A percentile compares a stretch with the other conserved stretches of the same genome.
phyloP scores from a whole-genome alignment of 495 filamentous ascomycete species.

The Hyaloscypha hepaticicola region DNA sequence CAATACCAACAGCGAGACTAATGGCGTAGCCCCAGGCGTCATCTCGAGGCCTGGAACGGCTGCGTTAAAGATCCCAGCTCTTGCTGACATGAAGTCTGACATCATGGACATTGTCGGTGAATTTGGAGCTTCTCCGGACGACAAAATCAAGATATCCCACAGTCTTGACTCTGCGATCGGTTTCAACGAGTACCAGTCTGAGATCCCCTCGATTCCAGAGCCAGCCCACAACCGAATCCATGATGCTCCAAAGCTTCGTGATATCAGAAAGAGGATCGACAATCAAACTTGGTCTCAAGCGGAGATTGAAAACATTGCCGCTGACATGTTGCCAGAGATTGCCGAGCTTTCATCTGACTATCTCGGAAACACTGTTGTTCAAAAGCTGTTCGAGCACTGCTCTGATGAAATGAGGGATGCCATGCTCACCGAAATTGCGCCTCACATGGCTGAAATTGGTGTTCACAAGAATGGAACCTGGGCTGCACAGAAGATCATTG shows the following conservation, averaged over 20 bases:
- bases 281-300: constrained; percentile 80
- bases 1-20: constrained; percentile 40
- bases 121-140: constrained; percentile 85
- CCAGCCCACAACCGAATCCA: constrained; percentile 88
- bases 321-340: constrained; percentile 93
- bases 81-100: constrained; percentile 74
- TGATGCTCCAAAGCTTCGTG: constrained; percentile 91
- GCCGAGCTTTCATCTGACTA: constrained; percentile 94
- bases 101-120: constrained; percentile 84
- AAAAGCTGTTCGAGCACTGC: constrained; percentile 96
- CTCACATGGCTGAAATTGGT: constrained; percentile 93
- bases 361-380: constrained; percentile 97
- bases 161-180: constrained; percentile 74
- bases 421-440: constrained; percentile 85
- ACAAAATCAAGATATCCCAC: constrained; percentile 66
- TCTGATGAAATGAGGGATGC: constrained; percentile 85
- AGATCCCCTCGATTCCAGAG: constrained; percentile 88
- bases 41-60: constrained; percentile 46
- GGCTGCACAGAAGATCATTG: constrained; percentile 99
- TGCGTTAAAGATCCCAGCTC: constrained; percentile 61
- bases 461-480: constrained; percentile 99
- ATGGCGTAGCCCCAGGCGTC: constrained; percentile 41
- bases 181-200: constrained; percentile 68
- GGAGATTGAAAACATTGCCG: constrained; percentile 90
- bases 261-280: constrained; percentile 96